Conservation (phyloP, 257 asterid genomes). For the Agastache rugosa region DNA sequence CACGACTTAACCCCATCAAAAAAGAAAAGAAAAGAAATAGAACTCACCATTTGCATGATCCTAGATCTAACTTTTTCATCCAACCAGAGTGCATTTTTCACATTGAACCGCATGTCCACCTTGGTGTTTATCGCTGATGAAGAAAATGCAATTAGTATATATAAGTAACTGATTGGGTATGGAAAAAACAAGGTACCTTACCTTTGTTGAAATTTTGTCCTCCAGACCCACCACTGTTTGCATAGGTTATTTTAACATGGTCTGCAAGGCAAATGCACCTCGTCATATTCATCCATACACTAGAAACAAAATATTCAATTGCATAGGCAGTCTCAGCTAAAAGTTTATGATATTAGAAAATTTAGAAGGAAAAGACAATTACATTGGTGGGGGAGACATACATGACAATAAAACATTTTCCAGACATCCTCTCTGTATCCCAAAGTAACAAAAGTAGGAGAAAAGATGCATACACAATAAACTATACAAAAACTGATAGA, state of each 20-base stretch:
- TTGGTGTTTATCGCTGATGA: constrained; percentile 71
- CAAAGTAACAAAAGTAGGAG: constrained; percentile 14
- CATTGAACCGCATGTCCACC: constrained; percentile 98
- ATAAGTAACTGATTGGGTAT: constrained; percentile 13
- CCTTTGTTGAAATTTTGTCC: constrained; percentile 94
- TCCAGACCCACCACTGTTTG: constrained; percentile 94
- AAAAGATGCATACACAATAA: constrained; percentile 4
- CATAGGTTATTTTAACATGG: constrained; percentile 79
- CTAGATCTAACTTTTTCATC: constrained; percentile 80
- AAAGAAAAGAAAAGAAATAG: constrained; percentile 24
- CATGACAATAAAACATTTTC: constrained; percentile 11
- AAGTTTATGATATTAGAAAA: constrained; percentile 4
- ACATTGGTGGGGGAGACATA: constrained; percentile 18
- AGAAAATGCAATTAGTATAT: constrained; percentile 26
- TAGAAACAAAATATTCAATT: constrained; percentile 10
- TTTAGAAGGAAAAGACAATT: neutral
- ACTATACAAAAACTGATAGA: constrained; percentile 7
- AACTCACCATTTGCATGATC: constrained; percentile 83
- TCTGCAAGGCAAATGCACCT: constrained; percentile 51
- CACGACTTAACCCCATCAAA: constrained; percentile 27
- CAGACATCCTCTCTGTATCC: neutral
- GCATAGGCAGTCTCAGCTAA: constrained; percentile 12
- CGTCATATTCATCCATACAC: neutral
- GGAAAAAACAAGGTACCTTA: constrained; percentile 35
- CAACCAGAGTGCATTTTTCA: constrained; percentile 75